Conservation (phyloP, 306 rosid genomes). For the Cicer pinnatifidum region DNA sequence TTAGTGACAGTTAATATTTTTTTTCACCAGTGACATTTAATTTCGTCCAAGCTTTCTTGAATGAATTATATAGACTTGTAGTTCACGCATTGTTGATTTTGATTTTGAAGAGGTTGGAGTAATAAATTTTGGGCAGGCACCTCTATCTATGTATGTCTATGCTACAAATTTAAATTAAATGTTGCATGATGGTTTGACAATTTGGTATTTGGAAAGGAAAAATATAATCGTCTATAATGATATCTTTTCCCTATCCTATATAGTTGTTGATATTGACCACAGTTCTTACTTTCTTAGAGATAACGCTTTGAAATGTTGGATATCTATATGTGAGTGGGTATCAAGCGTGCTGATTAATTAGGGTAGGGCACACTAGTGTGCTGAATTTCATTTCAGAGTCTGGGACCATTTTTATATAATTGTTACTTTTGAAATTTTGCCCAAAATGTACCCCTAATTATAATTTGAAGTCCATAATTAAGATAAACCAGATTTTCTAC, state of each 20-base stretch:
- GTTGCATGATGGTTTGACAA: slow-evolving; percentile 34
- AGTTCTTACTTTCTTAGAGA: slow-evolving; percentile 41
- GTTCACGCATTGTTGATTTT: background rate
- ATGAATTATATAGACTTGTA: slow-evolving; percentile 37
- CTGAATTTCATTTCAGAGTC: background rate
- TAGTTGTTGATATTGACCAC: slow-evolving; percentile 24
- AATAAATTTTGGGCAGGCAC: slow-evolving; percentile 47
- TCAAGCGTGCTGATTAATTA: slow-evolving; percentile 1
- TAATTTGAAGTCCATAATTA: background rate
- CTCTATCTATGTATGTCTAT: background rate
- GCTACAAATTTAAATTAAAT: background rate
- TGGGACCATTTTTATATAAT: slow-evolving; percentile 36
- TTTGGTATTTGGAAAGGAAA: background rate
- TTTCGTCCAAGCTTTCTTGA: slow-evolving; percentile 28
- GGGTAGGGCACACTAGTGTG: slow-evolving; percentile 29
- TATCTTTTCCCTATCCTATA: slow-evolving; percentile 12
- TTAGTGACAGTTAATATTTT: too few species aligned
- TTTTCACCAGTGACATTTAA: too few species aligned
- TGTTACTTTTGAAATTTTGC: background rate
- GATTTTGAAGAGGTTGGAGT: slow-evolving; percentile 33
- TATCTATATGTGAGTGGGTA: slow-evolving; percentile 31
- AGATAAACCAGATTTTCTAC: too few species aligned
- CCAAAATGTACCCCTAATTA: background rate
- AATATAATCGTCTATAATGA: background rate
- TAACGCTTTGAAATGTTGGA: slow-evolving; percentile 45